Base-by-base conservation (phyloP, 164 flowering plant species). In the Dillenia turbinata region DNA sequence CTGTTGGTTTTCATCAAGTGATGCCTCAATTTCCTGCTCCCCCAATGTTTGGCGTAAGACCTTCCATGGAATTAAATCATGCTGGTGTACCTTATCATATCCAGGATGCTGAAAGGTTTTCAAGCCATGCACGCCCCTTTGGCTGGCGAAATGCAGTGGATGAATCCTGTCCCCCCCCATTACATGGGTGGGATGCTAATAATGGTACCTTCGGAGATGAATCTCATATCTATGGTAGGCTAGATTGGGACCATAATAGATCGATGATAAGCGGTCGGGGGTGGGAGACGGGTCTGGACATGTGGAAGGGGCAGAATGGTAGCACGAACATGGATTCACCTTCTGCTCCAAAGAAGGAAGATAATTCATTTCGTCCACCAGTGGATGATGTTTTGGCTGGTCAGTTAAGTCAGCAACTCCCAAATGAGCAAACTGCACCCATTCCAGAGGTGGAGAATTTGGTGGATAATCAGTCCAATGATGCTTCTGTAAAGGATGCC, bases 131-230 rank as follows among this genome's bases (percentile, higher is more conserved):
- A 13, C 91, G 86, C 16, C 85, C 94, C 51, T 71, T 80, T 71
- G 96, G 89, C 57, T 91, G 97, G 97, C 85, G 71, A 61, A 85
- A 78, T 74, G 79, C 83, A 26, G 70, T 79, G 19, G 92, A 91
- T 71, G 85, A 81, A 17, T 56, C 86, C 15, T 77, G 74, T 24
- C 79, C 83, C 52, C 74, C 86, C 55, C 87, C 80, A 48, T 60
- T 92, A 62, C 86, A 79, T 79, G 92, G 85, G 59, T 92, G 98
- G 96, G 92, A 85, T 74, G 78, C 81, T 44, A 83, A 52, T 71
- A 89, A 78, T 71, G 79, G 83, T 61, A 70, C 69, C 52, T 79
- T 78, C 56, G 80, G 90, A 71, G 88, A 89, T 58, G 89, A 81
- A 56, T 55, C 86, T 52, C 84, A 73, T 68, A 66, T 81, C 63